Evolutionary conservation across 1,284 basidiomycete species (phyloP).

Genomic region (Malassezia sp.): DNA sequence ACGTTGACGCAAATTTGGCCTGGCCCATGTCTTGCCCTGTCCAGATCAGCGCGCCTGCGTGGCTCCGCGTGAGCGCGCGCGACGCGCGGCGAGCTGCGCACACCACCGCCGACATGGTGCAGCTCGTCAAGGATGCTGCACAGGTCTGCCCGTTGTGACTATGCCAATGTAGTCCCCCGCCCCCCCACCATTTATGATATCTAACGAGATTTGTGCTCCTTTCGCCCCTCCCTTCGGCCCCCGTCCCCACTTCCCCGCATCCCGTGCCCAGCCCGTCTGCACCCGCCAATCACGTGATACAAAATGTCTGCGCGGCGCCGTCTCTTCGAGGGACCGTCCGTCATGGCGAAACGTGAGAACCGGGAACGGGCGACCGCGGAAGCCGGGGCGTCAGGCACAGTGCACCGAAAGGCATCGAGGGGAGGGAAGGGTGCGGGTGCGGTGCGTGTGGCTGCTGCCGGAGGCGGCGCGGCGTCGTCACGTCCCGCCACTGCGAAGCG

Average conservation of each 20-base stretch:
- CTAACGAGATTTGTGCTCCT: not conserved
- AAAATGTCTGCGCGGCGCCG: not conserved
- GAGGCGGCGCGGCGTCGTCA: too few relatives aligned
- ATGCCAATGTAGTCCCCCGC: not conserved
- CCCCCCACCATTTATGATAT: conserved; percentile 2
- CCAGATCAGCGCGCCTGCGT: too few relatives aligned
- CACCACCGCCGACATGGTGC: not conserved
- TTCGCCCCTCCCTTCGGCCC: not conserved
- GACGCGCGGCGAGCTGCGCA: not conserved
- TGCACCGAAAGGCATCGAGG: conserved; percentile 7
- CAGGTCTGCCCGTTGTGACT: conserved; percentile 6
- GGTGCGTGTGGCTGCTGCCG: too few relatives aligned
- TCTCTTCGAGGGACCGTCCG: not conserved
- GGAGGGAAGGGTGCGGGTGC: too few relatives aligned
- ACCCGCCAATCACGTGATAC: too few relatives aligned
- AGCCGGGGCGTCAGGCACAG: conserved; percentile 1
- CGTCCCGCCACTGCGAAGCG: too few relatives aligned
- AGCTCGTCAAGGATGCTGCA: conserved; percentile 10
- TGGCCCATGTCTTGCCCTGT: too few relatives aligned
- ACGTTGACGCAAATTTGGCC: too few relatives aligned
- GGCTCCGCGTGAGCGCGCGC: not conserved
- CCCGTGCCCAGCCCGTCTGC: too few relatives aligned
- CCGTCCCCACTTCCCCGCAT: not conserved
- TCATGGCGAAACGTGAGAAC: conserved; percentile 6
- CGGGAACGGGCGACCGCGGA: not conserved